Base-by-base conservation (phyloP, 2,329 filamentous ascomycete species). In the Penicillium nordicum region DNA sequence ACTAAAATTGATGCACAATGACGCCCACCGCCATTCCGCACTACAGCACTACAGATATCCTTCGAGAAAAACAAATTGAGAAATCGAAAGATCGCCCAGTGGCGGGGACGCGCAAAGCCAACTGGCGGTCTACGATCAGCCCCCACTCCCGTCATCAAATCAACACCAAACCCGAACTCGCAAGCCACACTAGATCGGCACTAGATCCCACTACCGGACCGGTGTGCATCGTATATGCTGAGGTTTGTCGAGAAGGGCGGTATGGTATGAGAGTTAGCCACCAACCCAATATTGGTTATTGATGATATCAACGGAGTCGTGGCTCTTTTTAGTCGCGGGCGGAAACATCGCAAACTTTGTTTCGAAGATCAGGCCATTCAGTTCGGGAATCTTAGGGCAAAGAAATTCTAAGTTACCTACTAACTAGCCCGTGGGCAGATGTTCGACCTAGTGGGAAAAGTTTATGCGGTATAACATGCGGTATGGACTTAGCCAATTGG, bases 401-500 rank as follows among this genome's bases (percentile, higher is more conserved):
- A 41, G 9, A 8, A n/a, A 37, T n/a, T 5, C 16, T 18, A 10
- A 38, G 23, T 21, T 5, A 23, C 18, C 18, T 23, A 6, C 10
- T 40, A 30, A 6, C 10, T 32, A 30, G 18, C 10, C 11, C 5
- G 27, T n/a, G 42, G 12, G 34, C n/a, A 21, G 5, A 23, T 21
- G 45, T 40, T 45, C 4, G 53, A 45, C 32, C 53, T 30, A 30
- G 25, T 8, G 8, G 11, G 29, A 21, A 51, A 38, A 27, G 34
- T 32, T 27, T 52, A 34, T 52, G 48, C 48, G 36, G 16, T 16
- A 30, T 29, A 52, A 41, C 21, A 51, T 55, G 53, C 53, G 45
- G 52, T 50, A 52, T 52, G 34, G 32, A 43, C 8, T 40, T 36
- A 14, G 27, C 53, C 53, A 55, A 52, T 51, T 30, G 27, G 21